Evolutionary conservation across 345 rosid genomes (phyloP).

Genomic region (Eucalyptus pauciflora): DNA sequence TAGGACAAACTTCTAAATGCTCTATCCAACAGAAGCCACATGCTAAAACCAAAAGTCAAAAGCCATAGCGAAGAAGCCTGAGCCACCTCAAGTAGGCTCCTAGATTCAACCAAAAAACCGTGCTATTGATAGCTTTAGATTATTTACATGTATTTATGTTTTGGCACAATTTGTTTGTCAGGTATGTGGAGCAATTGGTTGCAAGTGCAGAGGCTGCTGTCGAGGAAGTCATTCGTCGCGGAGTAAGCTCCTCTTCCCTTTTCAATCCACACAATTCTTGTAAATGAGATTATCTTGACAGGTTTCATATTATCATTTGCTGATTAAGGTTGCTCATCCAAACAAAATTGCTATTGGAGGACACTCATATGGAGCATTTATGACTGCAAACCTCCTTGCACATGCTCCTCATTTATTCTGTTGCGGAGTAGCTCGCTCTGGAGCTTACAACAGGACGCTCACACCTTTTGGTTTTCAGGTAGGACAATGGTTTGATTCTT

Average conservation of each 20-base stretch:
- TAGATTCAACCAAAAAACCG: not conserved
- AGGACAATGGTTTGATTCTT: not conserved
- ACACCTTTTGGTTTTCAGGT: conserved; percentile 99
- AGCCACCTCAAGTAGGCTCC: not conserved
- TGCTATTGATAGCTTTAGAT: not conserved
- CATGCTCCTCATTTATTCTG: conserved; percentile 97
- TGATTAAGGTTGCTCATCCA: conserved; percentile 77
- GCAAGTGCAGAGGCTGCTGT: conserved; percentile 99
- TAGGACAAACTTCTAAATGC: not conserved
- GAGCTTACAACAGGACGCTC: conserved; percentile 98
- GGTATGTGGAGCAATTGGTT: conserved; percentile 93
- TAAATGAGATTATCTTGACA: not conserved
- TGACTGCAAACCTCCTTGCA: conserved; percentile 96
- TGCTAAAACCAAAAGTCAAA: not conserved
- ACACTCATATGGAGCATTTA: conserved; percentile 98
- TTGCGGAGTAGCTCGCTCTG: conserved; percentile 96
- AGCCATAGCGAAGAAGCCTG: not conserved
- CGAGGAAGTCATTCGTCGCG: conserved; percentile 84
- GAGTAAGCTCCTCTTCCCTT: conserved; percentile 38
- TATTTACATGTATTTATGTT: not conserved
- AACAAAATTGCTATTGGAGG: conserved; percentile 92
- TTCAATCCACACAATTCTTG: not conserved
- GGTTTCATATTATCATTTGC: not conserved
- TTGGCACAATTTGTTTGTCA: conserved; percentile 4
- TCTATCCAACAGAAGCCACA: not conserved